Percentiles rank a stretch among this genome's conserved stretches.
Conservation (phyloP, 257 asterid species). For the Salvia miltiorrhiza region DNA sequence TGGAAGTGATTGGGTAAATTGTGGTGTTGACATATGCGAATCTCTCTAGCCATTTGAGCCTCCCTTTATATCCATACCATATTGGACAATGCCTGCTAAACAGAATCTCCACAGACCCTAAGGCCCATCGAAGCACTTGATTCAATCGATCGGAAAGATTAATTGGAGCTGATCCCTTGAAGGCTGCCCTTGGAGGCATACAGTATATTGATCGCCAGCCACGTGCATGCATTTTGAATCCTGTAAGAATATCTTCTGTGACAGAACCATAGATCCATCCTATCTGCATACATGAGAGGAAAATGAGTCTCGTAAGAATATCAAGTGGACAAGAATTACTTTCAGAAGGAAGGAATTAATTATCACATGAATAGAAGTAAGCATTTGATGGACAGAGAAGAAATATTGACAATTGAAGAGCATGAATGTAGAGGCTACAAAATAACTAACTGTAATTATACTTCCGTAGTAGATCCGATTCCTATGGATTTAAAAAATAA, state of each 20-base stretch:
- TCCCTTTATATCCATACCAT: constrained; percentile 90
- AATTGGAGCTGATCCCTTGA: constrained; percentile 96
- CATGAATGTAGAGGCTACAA: no score
- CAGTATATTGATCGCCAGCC: constrained; percentile 97
- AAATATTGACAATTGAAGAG: no score
- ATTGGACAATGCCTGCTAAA: constrained; percentile 96
- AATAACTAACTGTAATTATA: no score
- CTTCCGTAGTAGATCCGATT: no score
- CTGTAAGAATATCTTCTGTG: constrained; percentile 97
- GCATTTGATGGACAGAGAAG: neutral
- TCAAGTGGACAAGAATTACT: neutral
- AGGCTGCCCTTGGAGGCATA: constrained; percentile 89
- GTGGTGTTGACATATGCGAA: constrained; percentile 92
- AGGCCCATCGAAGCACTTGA: constrained; percentile 99
- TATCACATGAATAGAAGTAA: neutral
- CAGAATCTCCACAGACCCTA: constrained; percentile 93
- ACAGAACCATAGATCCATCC: constrained; percentile 99
- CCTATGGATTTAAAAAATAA: no score
- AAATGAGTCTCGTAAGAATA: neutral
- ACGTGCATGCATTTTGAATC: constrained; percentile 99
- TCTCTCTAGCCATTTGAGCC: constrained; percentile 95
- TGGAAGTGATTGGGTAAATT: constrained; percentile 83
- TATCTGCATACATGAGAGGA: constrained; percentile 49
- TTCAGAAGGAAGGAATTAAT: neutral
- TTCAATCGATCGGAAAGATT: constrained; percentile 97